phyloP scores from a whole-genome alignment of 192 early-diverging fungal genomes.

The Mortierella claussenii region DNA sequence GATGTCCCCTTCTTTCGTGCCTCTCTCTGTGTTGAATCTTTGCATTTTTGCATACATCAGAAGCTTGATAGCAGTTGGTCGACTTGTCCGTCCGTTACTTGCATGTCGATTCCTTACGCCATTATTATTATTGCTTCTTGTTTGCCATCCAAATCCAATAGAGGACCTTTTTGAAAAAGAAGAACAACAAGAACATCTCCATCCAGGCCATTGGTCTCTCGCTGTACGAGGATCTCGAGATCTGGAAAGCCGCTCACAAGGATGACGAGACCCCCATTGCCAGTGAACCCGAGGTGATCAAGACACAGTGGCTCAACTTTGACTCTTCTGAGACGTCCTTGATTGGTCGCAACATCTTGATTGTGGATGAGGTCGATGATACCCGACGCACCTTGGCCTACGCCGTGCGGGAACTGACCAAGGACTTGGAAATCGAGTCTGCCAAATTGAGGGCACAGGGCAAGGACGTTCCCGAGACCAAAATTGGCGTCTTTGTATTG shows the following conservation, averaged over 20 bases:
- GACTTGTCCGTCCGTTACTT: too few species aligned
- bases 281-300: slow-evolving; percentile 70
- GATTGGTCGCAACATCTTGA: slow-evolving; percentile 75
- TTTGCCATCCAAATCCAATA: neutral
- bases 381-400: slow-evolving; percentile 78
- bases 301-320: slow-evolving; percentile 87
- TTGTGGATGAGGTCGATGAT: slow-evolving; percentile 86
- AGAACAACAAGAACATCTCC: slow-evolving; percentile 76
- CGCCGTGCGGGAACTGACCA: slow-evolving; percentile 75
- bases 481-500: slow-evolving; percentile 80
- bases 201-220: slow-evolving; percentile 83
- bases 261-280: slow-evolving; percentile 39
- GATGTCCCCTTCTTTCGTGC: too few species aligned
- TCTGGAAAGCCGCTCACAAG: slow-evolving; percentile 45
- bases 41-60: too few species aligned
- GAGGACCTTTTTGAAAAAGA: slow-evolving; percentile 78
- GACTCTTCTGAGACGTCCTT: slow-evolving; percentile 71
- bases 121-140: too few species aligned
- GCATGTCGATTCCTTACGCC: too few species aligned
- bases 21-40: too few species aligned
- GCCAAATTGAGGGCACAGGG: slow-evolving; percentile 35
- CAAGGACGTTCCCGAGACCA: slow-evolving; percentile 58
- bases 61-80: too few species aligned
- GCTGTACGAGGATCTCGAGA: slow-evolving; percentile 77
- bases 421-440: slow-evolving; percentile 71